Conservation (phyloP, 1,284 basidiomycete species). For the Somion occarium region DNA sequence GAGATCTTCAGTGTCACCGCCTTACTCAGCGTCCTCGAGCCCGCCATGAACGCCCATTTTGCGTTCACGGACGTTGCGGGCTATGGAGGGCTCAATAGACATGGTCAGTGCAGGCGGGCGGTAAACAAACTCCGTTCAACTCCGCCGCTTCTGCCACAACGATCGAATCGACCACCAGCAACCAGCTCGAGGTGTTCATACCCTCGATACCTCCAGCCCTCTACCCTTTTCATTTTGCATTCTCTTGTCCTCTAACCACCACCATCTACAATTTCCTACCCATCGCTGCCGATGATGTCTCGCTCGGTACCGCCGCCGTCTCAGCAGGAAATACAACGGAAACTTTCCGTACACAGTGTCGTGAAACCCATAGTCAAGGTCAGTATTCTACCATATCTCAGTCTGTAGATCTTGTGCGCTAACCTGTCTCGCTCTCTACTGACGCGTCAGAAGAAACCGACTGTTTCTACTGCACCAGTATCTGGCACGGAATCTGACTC, state of each 20-base stretch:
- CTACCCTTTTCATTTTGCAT: no score
- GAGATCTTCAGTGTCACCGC: neutral
- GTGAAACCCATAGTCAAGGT: constrained; percentile 37
- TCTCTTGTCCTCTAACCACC: constrained; percentile 5
- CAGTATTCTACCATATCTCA: constrained; percentile 14
- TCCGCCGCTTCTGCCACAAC: constrained; percentile 7
- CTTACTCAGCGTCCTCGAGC: neutral
- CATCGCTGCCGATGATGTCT: no score
- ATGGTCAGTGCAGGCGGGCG: constrained; percentile 1
- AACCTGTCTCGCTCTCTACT: constrained; percentile 3
- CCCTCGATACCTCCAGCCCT: no score
- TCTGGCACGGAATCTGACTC: constrained; percentile 86
- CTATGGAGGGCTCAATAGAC: no score
- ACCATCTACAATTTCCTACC: constrained; percentile 9
- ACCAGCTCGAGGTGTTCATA: neutral
- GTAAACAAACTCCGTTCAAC: constrained; percentile 10
- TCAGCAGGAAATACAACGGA: constrained; percentile 81
- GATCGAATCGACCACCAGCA: constrained; percentile 4
- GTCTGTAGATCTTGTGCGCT: constrained; percentile 3
- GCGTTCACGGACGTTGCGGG: no score
- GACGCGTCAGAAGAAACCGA: constrained; percentile 19
- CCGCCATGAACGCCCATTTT: neutral
- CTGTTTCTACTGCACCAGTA: constrained; percentile 36
- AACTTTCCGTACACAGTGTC: constrained; percentile 73
- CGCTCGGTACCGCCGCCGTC: constrained; percentile 71